These are phyloP conservation scores for Dendrobium nobile DNA, from an alignment of 106 monocot genomes.

Conservation along the genomic window DNA sequence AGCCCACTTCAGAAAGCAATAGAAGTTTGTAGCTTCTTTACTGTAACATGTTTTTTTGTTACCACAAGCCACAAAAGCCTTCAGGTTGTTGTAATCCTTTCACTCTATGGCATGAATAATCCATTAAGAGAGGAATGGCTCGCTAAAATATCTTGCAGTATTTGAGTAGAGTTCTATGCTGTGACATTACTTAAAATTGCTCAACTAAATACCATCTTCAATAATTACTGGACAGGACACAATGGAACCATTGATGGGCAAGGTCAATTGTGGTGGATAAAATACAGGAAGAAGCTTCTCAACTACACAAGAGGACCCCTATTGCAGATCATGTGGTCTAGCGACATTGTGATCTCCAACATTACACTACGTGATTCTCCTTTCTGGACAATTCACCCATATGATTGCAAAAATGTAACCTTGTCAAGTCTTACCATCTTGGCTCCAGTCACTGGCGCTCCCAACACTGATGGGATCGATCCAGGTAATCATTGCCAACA, in stretches of 20 bases:
- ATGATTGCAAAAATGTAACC: conserved; percentile 42
- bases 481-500: conserved; percentile 20
- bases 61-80: too few species aligned
- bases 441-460: conserved; percentile 37
- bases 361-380: conserved; percentile 44
- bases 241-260: conserved; percentile 50
- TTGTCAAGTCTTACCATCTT: conserved; percentile 37
- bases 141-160: too few species aligned
- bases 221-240: conserved; percentile 19
- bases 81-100: too few species aligned
- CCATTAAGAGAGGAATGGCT: too few species aligned
- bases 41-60: too few species aligned
- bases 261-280: conserved; percentile 45
- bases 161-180: too few species aligned
- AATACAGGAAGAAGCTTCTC: conserved; percentile 30
- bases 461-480: conserved; percentile 57
- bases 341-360: conserved; percentile 41
- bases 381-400: conserved; percentile 53
- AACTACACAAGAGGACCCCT: conserved; percentile 49
- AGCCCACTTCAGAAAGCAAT: too few species aligned
- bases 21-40: too few species aligned
- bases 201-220: too few species aligned
- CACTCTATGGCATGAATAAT: too few species aligned
- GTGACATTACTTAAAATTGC: too few species aligned
- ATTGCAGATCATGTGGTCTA: conserved; percentile 46